phyloP scores from a whole-genome alignment of 2,329 filamentous ascomycete genomes.

The Cercospora sp. region DNA sequence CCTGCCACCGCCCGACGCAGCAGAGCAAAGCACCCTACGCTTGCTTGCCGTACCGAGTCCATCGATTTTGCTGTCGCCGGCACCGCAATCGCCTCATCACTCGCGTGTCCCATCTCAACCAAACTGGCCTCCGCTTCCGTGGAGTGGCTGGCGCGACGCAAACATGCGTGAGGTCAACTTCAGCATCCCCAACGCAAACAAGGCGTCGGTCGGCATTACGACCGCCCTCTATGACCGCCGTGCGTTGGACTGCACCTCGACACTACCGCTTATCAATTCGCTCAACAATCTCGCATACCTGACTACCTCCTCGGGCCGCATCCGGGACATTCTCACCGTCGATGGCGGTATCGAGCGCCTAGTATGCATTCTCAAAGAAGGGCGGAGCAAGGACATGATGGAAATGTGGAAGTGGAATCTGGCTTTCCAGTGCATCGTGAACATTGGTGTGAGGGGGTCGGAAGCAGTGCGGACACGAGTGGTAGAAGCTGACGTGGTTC shows the following conservation, averaged over 20 bases:
- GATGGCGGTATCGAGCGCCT: conserved; percentile 97
- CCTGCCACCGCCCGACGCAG: conserved; percentile 16
- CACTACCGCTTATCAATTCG: conserved; percentile 95
- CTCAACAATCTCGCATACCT: conserved; percentile 98
- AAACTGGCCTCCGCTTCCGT: conserved; percentile 1
- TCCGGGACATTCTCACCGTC: conserved; percentile 95
- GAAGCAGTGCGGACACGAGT: conserved; percentile 92
- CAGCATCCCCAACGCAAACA: conserved; percentile 98
- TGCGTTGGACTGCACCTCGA: conserved; percentile 97
- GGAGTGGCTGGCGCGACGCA: conserved; percentile 36
- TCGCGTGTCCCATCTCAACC: conserved; percentile 2
- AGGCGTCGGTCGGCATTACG: conserved; percentile 97
- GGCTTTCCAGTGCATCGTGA: conserved; percentile 97
- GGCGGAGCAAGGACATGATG: conserved; percentile 97
- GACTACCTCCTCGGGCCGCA: conserved; percentile 94
- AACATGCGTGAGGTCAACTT: conserved; percentile 99
- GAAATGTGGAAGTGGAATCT: conserved; percentile 99
- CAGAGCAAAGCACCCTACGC: conserved; percentile 3
- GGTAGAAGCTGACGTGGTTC: conserved; percentile 98
- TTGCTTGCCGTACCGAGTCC: conserved; percentile 15
- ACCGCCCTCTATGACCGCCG: conserved; percentile 96
- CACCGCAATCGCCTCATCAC: not conserved
- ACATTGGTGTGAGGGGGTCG: conserved; percentile 94
- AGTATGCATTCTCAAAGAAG: conserved; percentile 97
- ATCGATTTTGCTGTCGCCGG: conserved; percentile 13